A percentile compares a stretch with the other conserved stretches of the same genome.
phyloP scores from a whole-genome alignment of 2,329 filamentous ascomycete genomes.

The Pseudonectria buxi region DNA sequence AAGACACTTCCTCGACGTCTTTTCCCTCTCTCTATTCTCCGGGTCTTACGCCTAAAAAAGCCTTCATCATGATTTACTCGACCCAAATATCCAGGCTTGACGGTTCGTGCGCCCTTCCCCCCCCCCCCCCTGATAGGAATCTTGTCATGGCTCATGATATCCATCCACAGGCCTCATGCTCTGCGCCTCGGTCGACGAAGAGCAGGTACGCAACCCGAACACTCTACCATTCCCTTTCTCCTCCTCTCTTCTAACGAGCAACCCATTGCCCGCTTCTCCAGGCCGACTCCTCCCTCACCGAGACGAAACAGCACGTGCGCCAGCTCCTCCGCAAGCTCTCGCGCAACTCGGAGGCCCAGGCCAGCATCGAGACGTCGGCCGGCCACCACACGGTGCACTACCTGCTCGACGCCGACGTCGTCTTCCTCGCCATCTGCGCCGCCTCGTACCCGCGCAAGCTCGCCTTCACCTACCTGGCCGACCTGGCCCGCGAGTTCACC shows the following conservation, averaged over 20 bases:
- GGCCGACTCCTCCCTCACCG: constrained; percentile 67
- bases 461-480: constrained; percentile 94
- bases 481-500: constrained; percentile 85
- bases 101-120: constrained; percentile 44
- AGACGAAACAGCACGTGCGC: constrained; percentile 87
- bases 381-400: constrained; percentile 74
- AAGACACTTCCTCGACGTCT: no score
- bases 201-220: constrained; percentile 47
- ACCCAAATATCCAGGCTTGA: constrained; percentile 93
- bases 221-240: constrained; percentile 24
- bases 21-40: neutral
- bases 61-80: constrained; percentile 67
- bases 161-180: constrained; percentile 72
- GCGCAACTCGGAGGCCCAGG: constrained; percentile 83
- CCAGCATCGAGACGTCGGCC: constrained; percentile 76
- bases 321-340: constrained; percentile 83
- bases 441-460: constrained; percentile 94
- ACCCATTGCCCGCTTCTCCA: no score
- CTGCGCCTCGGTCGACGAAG: constrained; percentile 89
- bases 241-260: constrained; percentile 1
- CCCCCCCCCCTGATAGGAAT: neutral
- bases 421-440: constrained; percentile 92
- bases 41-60: constrained; percentile 4
- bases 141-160: neutral
- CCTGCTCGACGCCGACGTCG: constrained; percentile 72